These are phyloP conservation scores for Fusarium sulawesiense DNA, from an alignment of 2,329 filamentous ascomycete genomes.

Conservation along the genomic window DNA sequence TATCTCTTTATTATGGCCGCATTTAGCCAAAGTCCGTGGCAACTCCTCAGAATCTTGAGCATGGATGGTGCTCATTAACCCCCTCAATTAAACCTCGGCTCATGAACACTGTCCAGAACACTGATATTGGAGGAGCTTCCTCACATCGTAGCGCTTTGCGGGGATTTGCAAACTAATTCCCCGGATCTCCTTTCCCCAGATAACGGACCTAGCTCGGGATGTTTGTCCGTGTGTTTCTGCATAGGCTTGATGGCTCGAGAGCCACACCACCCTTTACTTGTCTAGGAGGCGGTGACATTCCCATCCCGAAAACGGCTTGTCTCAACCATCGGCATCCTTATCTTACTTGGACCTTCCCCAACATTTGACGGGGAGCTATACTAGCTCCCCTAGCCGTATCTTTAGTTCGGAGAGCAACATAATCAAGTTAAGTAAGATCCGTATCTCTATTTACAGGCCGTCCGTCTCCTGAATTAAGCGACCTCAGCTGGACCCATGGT, in stretches of 20 bases:
- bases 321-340: background rate
- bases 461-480: background rate
- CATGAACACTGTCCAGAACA: background rate
- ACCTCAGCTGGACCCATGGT: constrained; percentile 17
- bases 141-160: constrained; percentile 26
- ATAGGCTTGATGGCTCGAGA: constrained; percentile 16
- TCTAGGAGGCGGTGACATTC: constrained; percentile 13
- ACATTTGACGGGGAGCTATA: constrained; percentile 5
- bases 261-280: constrained; percentile 33
- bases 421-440: constrained; percentile 1
- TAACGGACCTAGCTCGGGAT: constrained; percentile 26
- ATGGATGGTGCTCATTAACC: constrained; percentile 6
- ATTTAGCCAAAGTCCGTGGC: background rate
- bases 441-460: constrained; percentile 6
- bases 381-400: constrained; percentile 10
- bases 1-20: background rate
- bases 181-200: constrained; percentile 38
- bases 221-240: constrained; percentile 8
- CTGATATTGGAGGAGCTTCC: constrained; percentile 14
- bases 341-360: constrained; percentile 3
- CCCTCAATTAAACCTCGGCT: constrained; percentile 2
- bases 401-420: constrained; percentile 7
- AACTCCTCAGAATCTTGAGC: background rate
- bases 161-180: constrained; percentile 32
- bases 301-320: constrained; percentile 4